Conservation (phyloP, 2,329 filamentous ascomycete genomes). For the Botrytis pseudocinerea region DNA sequence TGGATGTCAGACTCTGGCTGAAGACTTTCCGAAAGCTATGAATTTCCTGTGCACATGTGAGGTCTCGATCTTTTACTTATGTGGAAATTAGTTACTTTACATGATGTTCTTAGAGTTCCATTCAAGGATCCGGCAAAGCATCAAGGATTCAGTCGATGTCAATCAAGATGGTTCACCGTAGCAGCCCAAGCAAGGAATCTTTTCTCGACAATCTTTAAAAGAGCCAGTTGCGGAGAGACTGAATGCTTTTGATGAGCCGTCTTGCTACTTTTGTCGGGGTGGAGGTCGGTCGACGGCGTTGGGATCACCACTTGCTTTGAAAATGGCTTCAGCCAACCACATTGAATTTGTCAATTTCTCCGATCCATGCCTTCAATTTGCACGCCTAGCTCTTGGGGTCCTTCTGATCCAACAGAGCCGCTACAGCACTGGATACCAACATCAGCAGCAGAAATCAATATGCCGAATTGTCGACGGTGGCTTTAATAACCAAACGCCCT, state of each 20-base stretch:
- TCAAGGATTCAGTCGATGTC: not conserved
- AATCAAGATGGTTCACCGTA: not conserved
- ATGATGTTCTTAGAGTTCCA: too few relatives aligned
- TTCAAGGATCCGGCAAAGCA: not conserved
- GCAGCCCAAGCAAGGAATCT: not conserved
- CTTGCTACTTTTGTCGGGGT: not conserved
- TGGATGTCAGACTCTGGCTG: not conserved
- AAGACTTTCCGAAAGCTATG: not conserved
- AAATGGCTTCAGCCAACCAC: not conserved
- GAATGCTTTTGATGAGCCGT: not conserved
- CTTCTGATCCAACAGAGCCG: not conserved
- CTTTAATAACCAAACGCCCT: not conserved
- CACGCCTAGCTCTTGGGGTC: not conserved
- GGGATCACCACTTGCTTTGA: not conserved
- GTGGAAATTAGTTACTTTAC: not conserved
- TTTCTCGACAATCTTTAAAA: not conserved
- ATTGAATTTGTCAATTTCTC: not conserved
- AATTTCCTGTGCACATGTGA: not conserved
- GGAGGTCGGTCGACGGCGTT: accelerated
- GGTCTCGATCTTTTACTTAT: not conserved
- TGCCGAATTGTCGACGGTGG: not conserved
- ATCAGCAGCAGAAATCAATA: not conserved
- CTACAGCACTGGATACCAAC: not conserved
- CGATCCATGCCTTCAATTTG: not conserved
- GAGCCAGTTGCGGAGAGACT: not conserved